These are phyloP conservation scores for Colletotrichum gloeosporioides DNA, from an alignment of 2,329 filamentous ascomycete species.

Conservation along the genomic window DNA sequence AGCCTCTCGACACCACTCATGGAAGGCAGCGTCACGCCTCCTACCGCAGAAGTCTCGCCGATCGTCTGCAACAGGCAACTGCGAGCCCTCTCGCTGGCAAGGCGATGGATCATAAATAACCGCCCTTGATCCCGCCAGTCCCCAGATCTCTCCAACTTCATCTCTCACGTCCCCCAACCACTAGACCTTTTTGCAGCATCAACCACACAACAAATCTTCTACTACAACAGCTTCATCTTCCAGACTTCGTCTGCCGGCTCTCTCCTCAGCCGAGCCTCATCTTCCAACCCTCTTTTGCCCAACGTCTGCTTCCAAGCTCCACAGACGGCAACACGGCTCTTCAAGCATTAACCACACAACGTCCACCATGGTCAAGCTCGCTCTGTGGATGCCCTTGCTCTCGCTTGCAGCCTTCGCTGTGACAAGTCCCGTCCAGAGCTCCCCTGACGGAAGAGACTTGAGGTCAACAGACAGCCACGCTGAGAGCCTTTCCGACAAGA, in stretches of 20 bases:
- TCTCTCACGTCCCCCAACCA: not conserved
- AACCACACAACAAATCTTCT: not conserved
- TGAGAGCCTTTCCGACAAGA: not conserved
- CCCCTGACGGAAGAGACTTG: not conserved
- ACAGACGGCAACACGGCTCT: not conserved
- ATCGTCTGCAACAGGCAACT: not conserved
- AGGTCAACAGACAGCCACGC: not conserved
- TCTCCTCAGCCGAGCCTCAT: not conserved
- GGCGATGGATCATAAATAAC: not conserved
- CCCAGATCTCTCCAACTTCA: not conserved
- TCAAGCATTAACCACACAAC: not conserved
- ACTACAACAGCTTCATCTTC: not conserved
- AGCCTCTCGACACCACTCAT: not conserved
- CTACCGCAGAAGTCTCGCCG: not conserved
- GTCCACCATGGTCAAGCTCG: not conserved
- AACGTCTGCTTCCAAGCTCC: not conserved
- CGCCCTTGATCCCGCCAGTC: not conserved
- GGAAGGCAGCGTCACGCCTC: not conserved
- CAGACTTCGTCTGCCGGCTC: not conserved
- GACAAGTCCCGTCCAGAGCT: not conserved
- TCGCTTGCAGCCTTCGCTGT: not conserved
- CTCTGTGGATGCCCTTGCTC: not conserved
- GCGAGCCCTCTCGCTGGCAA: not conserved
- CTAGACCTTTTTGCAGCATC: not conserved
- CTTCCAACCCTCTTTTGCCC: not conserved